Evolutionary conservation across 495 filamentous ascomycete genomes (phyloP), one percentile per base, ranked within the genome.

Genomic region (Chaetomium cochliodes): DNA sequence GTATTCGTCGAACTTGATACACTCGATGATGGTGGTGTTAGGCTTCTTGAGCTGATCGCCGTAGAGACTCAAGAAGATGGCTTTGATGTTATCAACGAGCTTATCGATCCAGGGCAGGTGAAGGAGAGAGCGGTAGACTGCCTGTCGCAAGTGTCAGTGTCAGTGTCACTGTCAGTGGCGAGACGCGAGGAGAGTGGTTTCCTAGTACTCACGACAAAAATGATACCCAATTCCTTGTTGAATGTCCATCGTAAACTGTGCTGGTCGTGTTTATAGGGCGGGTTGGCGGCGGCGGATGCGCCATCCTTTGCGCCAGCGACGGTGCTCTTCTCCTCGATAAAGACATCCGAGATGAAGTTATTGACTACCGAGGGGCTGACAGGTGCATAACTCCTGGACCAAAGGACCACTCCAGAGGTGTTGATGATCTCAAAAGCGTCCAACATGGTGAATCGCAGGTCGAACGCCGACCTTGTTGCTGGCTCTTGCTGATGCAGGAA

Each of bases 41-140:
- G 88, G 85, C 71, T 88, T 91, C 75, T 85, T 92, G 54, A 98
- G 77, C 69, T 97, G 91, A 52, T 92, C 89, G 51, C 87, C 90
- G 73, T 97, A 98, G 28, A 97, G 81, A 60, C 90, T 88, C 58
- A 91, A 84, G 72, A 98, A 98, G 37, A 98, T 85, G 8, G 90
- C 90, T 67, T 88, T 90, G 58, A 98, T 90, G 67, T 97, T 96
- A 70, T 97, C 93, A 62, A 98, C 82, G 23, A 98, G 90, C 75
- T 93, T 93, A 72, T 98, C 94, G 67, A 98, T 91, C 94, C 94
- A 98, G 3, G 91, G 91, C 18, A 98, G 86, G 73, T 97, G 93
- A 11, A 98, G 79, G 9, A 98, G 84, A 28, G 92, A 97, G 74
- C 96, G 90, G 77, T 98, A 98, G 63, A 98, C 94, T 59, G 93